Percentiles rank a stretch among this genome's conserved stretches.
These are phyloP conservation scores for Bruguiera hainesii DNA, from an alignment of 441 rosid species.

Conservation along the genomic window DNA sequence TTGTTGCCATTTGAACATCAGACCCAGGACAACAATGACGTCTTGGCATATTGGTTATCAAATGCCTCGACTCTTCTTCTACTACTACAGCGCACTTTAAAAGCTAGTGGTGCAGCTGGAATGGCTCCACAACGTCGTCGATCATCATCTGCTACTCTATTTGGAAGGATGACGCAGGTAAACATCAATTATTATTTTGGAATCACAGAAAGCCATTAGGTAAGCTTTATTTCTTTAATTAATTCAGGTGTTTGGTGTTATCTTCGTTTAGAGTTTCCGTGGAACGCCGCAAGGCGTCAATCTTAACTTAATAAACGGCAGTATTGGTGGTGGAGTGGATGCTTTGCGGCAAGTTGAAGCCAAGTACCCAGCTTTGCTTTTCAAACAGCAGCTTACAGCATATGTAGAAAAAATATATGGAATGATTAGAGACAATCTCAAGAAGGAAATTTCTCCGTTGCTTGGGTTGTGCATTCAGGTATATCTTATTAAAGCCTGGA, in stretches of 20 bases:
- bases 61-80: slow-evolving; percentile 95
- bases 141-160: slow-evolving; percentile 95
- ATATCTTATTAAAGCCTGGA: slow-evolving; percentile 8
- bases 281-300: slow-evolving; percentile 93
- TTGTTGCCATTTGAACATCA: slow-evolving; percentile 32
- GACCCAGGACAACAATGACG: slow-evolving; percentile 91
- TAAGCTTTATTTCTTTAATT: slow-evolving; percentile 16
- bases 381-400: slow-evolving; percentile 99
- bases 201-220: slow-evolving; percentile 7
- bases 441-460: slow-evolving; percentile 98
- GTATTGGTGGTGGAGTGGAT: slow-evolving; percentile 61
- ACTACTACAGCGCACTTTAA: slow-evolving; percentile 89
- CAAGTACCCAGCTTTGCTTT: slow-evolving; percentile 97
- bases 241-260: slow-evolving; percentile 22
- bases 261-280: slow-evolving; percentile 73
- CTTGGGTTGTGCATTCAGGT: slow-evolving; percentile 99
- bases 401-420: slow-evolving; percentile 99
- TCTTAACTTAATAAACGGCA: slow-evolving; percentile 70
- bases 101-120: slow-evolving; percentile 99
- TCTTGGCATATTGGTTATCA: slow-evolving; percentile 96
- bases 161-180: slow-evolving; percentile 98
- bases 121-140: slow-evolving; percentile 99
- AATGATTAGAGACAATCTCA: slow-evolving; percentile 98
- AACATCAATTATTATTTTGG: slow-evolving; percentile 5
- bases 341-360: slow-evolving; percentile 93